Evolutionary conservation across 495 filamentous ascomycete species (phyloP).

Genomic region (Trichocladium antarcticum): DNA sequence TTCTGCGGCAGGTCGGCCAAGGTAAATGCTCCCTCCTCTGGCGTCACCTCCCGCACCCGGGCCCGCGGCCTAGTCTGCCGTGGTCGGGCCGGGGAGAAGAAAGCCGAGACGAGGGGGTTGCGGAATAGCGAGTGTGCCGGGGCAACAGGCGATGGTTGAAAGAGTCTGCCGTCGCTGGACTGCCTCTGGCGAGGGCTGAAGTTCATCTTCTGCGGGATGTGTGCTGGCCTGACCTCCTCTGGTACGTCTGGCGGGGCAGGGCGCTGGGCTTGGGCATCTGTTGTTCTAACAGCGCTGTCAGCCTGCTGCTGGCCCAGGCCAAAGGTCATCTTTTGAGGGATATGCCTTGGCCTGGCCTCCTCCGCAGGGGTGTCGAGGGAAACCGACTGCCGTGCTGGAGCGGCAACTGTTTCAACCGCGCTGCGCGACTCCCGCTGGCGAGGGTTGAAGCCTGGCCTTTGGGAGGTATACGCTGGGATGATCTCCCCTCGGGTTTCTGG

Average conservation of each 20-base stretch:
- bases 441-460: slow-evolving; percentile 41
- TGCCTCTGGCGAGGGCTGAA: slow-evolving; percentile 39
- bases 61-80: neutral
- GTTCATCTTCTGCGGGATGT: slow-evolving; percentile 37
- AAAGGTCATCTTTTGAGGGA: slow-evolving; percentile 34
- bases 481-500: neutral
- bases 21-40: slow-evolving; percentile 9
- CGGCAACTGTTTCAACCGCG: neutral
- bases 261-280: too few species aligned
- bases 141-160: slow-evolving; percentile 14
- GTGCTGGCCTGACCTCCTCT: neutral
- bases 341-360: neutral
- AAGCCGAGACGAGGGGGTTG: slow-evolving; percentile 10
- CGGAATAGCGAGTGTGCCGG: slow-evolving; percentile 8
- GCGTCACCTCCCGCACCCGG: neutral
- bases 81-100: slow-evolving; percentile 7
- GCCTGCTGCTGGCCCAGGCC: slow-evolving; percentile 34
- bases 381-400: neutral
- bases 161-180: slow-evolving; percentile 23
- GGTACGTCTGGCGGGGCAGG: too few species aligned
- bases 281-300: slow-evolving; percentile 7
- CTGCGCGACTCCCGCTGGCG: slow-evolving; percentile 24
- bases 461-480: slow-evolving; percentile 11
- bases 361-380: neutral
- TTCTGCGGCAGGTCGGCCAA: slow-evolving; percentile 8